phyloP scores from a whole-genome alignment of 129 eudicot genomes.

The Chrysanthemum makinoi region DNA sequence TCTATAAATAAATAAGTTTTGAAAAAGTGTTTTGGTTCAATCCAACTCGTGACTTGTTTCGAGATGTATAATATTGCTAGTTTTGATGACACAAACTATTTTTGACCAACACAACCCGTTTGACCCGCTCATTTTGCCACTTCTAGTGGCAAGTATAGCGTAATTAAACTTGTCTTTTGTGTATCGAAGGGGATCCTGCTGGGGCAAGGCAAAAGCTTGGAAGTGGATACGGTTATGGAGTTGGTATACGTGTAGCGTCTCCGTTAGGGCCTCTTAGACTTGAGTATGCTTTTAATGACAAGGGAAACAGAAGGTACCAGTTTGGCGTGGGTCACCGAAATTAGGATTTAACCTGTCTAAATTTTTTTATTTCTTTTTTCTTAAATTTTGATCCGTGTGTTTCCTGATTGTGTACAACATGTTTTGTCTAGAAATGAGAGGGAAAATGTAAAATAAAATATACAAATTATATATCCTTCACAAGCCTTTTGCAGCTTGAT shows the following conservation, averaged over 20 bases:
- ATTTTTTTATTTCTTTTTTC: neutral
- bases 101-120: neutral
- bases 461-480: neutral
- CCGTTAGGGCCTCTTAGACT: conserved; percentile 88
- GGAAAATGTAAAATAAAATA: conserved; percentile 15
- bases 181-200: conserved; percentile 83
- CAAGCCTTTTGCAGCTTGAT: neutral
- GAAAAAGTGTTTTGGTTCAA: neutral
- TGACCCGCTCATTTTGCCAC: too few relatives aligned
- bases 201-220: conserved; percentile 91
- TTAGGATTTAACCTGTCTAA: conserved; percentile 24
- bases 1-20: neutral
- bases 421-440: conserved; percentile 20
- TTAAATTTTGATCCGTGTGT: conserved; percentile 19
- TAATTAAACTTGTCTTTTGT: neutral
- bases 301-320: conserved; percentile 79
- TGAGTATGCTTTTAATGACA: conserved; percentile 88
- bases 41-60: too few relatives aligned
- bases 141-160: too few relatives aligned
- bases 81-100: neutral
- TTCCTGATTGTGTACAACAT: neutral
- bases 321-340: conserved; percentile 87
- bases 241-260: conserved; percentile 86
- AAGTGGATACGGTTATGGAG: conserved; percentile 87
- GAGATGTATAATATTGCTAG: neutral